Conservation (phyloP, 352 stramenopile species). For the Pythium monospermum region DNA sequence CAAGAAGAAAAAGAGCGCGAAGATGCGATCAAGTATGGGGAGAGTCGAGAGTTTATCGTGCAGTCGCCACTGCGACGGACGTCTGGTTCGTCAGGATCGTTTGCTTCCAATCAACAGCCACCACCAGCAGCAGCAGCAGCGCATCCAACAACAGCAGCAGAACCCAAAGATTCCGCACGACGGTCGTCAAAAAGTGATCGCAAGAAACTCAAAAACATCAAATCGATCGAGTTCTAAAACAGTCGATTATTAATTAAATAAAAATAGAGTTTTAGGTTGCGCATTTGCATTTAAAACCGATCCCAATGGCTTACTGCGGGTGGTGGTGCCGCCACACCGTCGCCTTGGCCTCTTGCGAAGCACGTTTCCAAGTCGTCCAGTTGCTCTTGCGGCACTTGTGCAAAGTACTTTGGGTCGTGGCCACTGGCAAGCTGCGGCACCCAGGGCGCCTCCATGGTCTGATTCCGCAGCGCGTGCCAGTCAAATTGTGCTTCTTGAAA, state of each 20-base stretch:
- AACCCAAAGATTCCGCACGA: too few relatives aligned
- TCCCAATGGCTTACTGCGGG: too few relatives aligned
- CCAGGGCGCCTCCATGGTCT: constrained; percentile 36
- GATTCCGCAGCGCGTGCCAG: constrained; percentile 32
- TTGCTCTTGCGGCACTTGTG: constrained; percentile 26
- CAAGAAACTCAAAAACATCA: constrained; percentile 7
- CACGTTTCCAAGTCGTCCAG: constrained; percentile 39
- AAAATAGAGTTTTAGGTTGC: too few relatives aligned
- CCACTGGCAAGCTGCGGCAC: constrained; percentile 33
- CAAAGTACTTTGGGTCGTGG: constrained; percentile 39
- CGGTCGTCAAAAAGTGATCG: background rate
- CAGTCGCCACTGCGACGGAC: constrained; percentile 2
- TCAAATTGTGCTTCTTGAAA: constrained; percentile 28
- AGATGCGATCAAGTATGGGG: constrained; percentile 16
- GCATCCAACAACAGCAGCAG: background rate
- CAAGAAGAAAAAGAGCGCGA: constrained; percentile 31
- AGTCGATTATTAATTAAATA: too few relatives aligned
- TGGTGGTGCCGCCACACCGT: too few relatives aligned
- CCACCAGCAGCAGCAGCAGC: background rate
- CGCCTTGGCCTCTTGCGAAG: constrained; percentile 5
- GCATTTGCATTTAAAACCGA: background rate
- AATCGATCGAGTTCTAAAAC: constrained; percentile 17
- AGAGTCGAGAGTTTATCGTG: constrained; percentile 14
- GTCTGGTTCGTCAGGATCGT: background rate
- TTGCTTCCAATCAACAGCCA: background rate